Percentiles rank a stretch among this genome's conserved stretches.
Conservation (phyloP, 305 asterid genomes). For the Fraxinus angustifolia region DNA sequence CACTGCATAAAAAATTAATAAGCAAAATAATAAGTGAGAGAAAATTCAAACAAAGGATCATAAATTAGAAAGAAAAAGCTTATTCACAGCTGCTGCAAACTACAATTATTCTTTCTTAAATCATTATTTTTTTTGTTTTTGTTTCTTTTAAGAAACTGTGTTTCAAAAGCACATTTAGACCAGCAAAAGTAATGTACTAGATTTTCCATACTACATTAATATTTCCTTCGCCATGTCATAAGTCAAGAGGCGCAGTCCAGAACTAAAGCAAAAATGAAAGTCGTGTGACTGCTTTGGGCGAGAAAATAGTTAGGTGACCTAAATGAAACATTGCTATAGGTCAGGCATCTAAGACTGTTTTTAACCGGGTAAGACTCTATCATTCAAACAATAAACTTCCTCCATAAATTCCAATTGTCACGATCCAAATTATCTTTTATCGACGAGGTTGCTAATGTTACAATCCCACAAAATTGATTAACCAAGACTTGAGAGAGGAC, state of each 20-base stretch:
- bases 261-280: background rate
- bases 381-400: background rate
- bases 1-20: constrained; percentile 50
- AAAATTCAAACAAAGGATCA: background rate
- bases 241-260: background rate
- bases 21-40: background rate
- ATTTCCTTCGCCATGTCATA: background rate
- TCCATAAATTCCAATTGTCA: background rate
- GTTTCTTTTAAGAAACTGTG: background rate
- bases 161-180: background rate
- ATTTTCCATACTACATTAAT: background rate
- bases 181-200: background rate
- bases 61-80: background rate
- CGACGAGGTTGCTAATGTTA: background rate
- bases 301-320: background rate
- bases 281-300: background rate
- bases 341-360: background rate
- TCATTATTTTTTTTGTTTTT: background rate
- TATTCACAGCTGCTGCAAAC: background rate
- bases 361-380: background rate
- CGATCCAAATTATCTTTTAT: background rate
- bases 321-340: background rate
- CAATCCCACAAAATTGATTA: background rate
- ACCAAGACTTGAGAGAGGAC: background rate
- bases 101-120: background rate